A percentile compares a stretch with the other conserved stretches of the same genome.
These are phyloP conservation scores for Annulohypoxylon stygium DNA, from an alignment of 495 filamentous ascomycete genomes.

Conservation along the genomic window DNA sequence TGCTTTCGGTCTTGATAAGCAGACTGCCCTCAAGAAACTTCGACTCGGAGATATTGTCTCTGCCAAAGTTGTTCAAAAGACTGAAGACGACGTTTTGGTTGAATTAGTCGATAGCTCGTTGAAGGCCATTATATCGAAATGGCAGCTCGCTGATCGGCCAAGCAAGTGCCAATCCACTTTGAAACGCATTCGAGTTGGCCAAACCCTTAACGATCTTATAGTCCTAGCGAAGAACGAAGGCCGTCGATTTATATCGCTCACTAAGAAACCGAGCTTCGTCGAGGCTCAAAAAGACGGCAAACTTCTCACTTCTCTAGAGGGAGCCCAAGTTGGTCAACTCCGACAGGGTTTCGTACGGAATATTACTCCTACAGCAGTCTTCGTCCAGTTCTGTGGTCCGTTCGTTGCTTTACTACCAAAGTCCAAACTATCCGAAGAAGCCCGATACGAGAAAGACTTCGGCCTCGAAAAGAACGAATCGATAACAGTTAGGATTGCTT, in stretches of 20 bases:
- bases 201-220: conserved; percentile 84
- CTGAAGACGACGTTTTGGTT: conserved; percentile 79
- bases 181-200: conserved; percentile 83
- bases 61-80: conserved; percentile 87
- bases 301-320: conserved; percentile 74
- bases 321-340: conserved; percentile 74
- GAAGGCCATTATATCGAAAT: conserved; percentile 78
- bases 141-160: conserved; percentile 84
- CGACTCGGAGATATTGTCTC: conserved; percentile 77
- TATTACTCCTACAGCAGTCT: conserved; percentile 80
- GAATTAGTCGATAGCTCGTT: conserved; percentile 78
- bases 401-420: conserved; percentile 83
- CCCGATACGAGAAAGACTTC: conserved; percentile 75
- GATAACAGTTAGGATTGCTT: conserved; percentile 75
- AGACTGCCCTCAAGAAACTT: conserved; percentile 78
- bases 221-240: conserved; percentile 82
- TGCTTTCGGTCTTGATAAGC: conserved; percentile 78
- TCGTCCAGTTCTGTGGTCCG: conserved; percentile 84
- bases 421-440: conserved; percentile 76
- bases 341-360: conserved; percentile 88
- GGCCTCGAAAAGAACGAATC: conserved; percentile 80
- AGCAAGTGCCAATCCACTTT: conserved; percentile 79
- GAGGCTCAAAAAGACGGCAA: conserved; percentile 75
- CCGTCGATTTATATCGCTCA: conserved; percentile 78
- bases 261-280: conserved; percentile 83